These are phyloP conservation scores for Populus deltoides DNA, from an alignment of 345 rosid genomes.

Conservation along the genomic window DNA sequence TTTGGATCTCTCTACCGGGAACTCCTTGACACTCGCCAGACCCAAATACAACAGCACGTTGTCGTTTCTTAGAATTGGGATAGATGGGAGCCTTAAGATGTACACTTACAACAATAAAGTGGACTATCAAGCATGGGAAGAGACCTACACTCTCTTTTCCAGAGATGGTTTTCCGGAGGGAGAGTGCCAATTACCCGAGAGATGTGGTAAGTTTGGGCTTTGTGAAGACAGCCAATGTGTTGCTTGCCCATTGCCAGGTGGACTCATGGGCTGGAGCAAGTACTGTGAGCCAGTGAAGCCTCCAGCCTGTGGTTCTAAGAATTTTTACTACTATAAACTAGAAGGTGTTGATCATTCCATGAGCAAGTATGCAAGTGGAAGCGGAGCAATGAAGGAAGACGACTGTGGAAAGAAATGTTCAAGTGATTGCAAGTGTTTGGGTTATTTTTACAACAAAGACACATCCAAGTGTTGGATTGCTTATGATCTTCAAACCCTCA, in stretches of 20 bases:
- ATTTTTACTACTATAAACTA: constrained; percentile 38
- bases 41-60: too few relatives aligned
- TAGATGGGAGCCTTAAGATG: neutral
- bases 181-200: constrained; percentile 34
- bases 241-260: constrained; percentile 24
- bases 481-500: constrained; percentile 52
- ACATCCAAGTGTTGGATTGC: constrained; percentile 54
- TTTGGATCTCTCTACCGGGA: too few relatives aligned
- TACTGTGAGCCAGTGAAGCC: constrained; percentile 19
- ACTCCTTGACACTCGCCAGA: too few relatives aligned
- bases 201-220: constrained; percentile 34
- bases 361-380: constrained; percentile 43
- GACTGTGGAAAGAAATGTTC: constrained; percentile 33
- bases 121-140: constrained; percentile 34
- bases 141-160: constrained; percentile 35
- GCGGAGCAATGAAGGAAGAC: constrained; percentile 22
- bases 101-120: neutral
- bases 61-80: too few relatives aligned
- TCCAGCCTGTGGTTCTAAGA: neutral
- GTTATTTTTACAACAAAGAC: constrained; percentile 48
- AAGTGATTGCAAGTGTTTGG: constrained; percentile 55
- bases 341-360: constrained; percentile 54
- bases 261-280: constrained; percentile 52
- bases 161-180: constrained; percentile 18
- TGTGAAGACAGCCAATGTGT: constrained; percentile 33